These are phyloP conservation scores for Vitis cinerea DNA, from an alignment of 164 flowering plant species.

Conservation along the genomic window DNA sequence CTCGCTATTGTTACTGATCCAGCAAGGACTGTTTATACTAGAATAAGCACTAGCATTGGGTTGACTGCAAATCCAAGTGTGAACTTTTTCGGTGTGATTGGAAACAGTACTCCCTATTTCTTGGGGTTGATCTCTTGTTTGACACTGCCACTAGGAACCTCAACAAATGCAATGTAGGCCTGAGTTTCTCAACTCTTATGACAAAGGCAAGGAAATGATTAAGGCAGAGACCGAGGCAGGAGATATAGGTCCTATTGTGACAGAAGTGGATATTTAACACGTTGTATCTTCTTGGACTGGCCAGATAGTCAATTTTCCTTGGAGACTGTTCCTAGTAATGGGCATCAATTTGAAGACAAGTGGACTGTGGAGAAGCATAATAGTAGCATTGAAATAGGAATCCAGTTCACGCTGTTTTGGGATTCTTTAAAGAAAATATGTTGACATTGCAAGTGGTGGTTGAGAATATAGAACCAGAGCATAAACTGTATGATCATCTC, in stretches of 20 bases:
- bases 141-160: no score
- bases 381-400: slow-evolving; percentile 33
- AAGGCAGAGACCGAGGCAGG: slow-evolving; percentile 78
- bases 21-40: slow-evolving; percentile 93
- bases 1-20: slow-evolving; percentile 97
- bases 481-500: no score
- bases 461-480: no score
- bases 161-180: no score
- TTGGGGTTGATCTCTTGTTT: no score
- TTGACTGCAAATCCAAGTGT: no score
- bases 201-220: slow-evolving; percentile 71
- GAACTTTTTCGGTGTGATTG: no score
- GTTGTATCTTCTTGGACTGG: slow-evolving; percentile 91
- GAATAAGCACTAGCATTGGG: slow-evolving; percentile 22
- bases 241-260: slow-evolving; percentile 67
- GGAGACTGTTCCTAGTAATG: slow-evolving; percentile 13
- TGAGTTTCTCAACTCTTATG: slow-evolving; percentile 33
- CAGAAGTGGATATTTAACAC: slow-evolving; percentile 76
- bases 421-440: no score
- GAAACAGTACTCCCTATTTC: no score
- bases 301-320: slow-evolving; percentile 10
- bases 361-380: slow-evolving; percentile 18
- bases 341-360: slow-evolving; percentile 20
- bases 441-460: no score
- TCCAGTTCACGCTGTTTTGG: no score